These are phyloP conservation scores for Ambispora gerdemannii DNA, from an alignment of 192 early-diverging fungal genomes.

Conservation along the genomic window DNA sequence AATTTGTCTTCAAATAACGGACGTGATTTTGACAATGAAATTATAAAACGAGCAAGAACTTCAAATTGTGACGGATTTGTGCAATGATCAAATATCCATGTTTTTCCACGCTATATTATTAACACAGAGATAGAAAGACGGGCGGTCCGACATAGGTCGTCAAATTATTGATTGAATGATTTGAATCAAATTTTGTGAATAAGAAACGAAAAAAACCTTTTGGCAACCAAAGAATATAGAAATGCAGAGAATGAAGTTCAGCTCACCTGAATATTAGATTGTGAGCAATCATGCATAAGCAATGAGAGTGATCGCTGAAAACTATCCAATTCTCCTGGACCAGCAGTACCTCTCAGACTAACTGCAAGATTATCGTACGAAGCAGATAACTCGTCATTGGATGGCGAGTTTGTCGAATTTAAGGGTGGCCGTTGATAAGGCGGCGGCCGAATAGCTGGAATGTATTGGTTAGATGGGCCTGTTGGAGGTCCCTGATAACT, in stretches of 20 bases:
- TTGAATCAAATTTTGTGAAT: not conserved
- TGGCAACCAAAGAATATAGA: not conserved
- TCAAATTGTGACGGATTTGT: conserved; percentile 40
- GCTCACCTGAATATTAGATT: conserved; percentile 50
- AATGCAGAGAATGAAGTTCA: not conserved
- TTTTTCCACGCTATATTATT: conserved; percentile 46
- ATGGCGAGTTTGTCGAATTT: not conserved
- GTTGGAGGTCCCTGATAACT: conserved; percentile 15
- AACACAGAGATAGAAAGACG: not conserved
- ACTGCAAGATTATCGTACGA: conserved; percentile 25
- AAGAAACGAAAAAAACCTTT: too few species aligned
- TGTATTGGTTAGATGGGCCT: conserved; percentile 23
- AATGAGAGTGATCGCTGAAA: conserved; percentile 35
- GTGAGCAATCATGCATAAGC: conserved; percentile 54
- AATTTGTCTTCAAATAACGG: conserved; percentile 44
- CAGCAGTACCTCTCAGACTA: conserved; percentile 23
- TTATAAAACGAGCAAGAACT: conserved; percentile 36
- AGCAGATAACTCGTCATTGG: conserved; percentile 20
- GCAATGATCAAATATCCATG: conserved; percentile 49
- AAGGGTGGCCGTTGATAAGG: conserved; percentile 17
- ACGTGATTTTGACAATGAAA: conserved; percentile 41
- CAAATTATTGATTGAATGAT: too few species aligned
- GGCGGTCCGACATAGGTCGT: too few species aligned
- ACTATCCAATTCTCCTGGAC: conserved; percentile 23
- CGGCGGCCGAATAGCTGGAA: not conserved